phyloP scores from a whole-genome alignment of 192 early-diverging fungal species.

The Backusella westeae region DNA sequence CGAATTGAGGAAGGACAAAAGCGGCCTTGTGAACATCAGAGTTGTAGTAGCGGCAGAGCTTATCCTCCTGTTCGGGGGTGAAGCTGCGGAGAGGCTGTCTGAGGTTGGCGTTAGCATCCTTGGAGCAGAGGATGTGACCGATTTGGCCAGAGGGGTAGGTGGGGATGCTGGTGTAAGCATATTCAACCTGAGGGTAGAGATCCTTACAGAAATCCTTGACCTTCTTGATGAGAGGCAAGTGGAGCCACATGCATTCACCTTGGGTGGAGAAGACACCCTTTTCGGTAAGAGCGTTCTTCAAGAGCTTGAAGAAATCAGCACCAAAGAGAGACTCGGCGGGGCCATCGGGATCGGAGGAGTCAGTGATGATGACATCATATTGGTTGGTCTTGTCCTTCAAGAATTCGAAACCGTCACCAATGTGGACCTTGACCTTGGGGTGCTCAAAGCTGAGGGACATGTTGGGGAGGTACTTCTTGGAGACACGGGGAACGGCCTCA shows the following conservation, averaged over 20 bases:
- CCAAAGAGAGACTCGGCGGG: conserved; percentile 95
- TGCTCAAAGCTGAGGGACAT: conserved; percentile 94
- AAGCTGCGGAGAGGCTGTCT: conserved; percentile 75
- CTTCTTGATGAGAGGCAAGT: conserved; percentile 87
- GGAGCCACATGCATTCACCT: conserved; percentile 99
- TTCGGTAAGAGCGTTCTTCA: conserved; percentile 84
- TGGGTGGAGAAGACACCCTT: conserved; percentile 96
- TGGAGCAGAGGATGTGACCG: conserved; percentile 93
- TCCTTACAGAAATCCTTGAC: conserved; percentile 77
- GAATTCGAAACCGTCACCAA: conserved; percentile 96
- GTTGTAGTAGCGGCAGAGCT: conserved; percentile 92
- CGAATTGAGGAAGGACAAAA: conserved; percentile 93
- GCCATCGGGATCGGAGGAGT: conserved; percentile 94
- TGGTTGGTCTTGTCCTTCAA: conserved; percentile 81
- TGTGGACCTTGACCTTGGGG: conserved; percentile 92
- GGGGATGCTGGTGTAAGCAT: conserved; percentile 93
- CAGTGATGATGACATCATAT: conserved; percentile 99
- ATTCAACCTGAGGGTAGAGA: conserved; percentile 90
- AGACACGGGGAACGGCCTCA: conserved; percentile 88
- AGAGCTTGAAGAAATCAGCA: conserved; percentile 89
- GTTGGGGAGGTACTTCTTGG: conserved; percentile 90
- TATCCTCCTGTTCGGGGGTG: conserved; percentile 75
- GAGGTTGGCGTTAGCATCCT: conserved; percentile 72
- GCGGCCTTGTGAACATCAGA: conserved; percentile 87
- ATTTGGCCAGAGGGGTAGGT: conserved; percentile 99